These are phyloP conservation scores for Auricularia heimuer DNA, from an alignment of 768 basidiomycete genomes.

Conservation along the genomic window DNA sequence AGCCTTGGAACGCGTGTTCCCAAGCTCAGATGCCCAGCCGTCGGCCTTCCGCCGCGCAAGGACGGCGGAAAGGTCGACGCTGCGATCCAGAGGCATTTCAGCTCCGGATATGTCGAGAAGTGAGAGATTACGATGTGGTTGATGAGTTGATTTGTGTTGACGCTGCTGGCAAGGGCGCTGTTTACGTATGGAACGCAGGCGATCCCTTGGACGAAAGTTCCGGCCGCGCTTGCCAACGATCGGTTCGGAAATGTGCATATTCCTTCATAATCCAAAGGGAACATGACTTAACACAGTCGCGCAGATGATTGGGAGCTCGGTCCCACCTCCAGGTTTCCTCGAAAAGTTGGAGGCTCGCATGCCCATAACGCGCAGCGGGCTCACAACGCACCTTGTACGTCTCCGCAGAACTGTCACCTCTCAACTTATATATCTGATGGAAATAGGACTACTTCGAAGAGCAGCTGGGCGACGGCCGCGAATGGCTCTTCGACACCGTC, in stretches of 20 bases:
- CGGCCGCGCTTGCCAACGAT: constrained; percentile 39
- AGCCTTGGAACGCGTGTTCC: constrained; percentile 45
- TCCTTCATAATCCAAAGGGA: not conserved
- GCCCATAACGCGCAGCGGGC: constrained; percentile 24
- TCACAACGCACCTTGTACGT: constrained; percentile 41
- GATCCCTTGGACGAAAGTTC: constrained; percentile 40
- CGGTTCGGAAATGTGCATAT: constrained; percentile 16
- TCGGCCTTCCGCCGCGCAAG: constrained; percentile 38
- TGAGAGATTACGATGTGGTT: not conserved
- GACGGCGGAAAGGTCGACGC: constrained; percentile 32
- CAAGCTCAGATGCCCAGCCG: constrained; percentile 35
- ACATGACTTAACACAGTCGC: not conserved
- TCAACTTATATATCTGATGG: not conserved
- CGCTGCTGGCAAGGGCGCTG: constrained; percentile 16
- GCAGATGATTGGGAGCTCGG: constrained; percentile 22
- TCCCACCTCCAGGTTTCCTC: constrained; percentile 19
- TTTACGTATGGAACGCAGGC: constrained; percentile 32
- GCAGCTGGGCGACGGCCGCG: constrained; percentile 41
- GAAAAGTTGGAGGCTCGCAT: constrained; percentile 25
- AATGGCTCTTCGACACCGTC: constrained; percentile 50
- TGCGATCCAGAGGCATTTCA: constrained; percentile 38
- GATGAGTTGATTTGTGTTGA: too few species aligned
- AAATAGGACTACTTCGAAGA: constrained; percentile 28
- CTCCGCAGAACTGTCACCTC: not conserved
- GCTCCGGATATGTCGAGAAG: constrained; percentile 35